A percentile compares a stretch with the other conserved stretches of the same genome.
phyloP scores from a whole-genome alignment of 2,329 filamentous ascomycete genomes.

The Coniochaeta sp. region DNA sequence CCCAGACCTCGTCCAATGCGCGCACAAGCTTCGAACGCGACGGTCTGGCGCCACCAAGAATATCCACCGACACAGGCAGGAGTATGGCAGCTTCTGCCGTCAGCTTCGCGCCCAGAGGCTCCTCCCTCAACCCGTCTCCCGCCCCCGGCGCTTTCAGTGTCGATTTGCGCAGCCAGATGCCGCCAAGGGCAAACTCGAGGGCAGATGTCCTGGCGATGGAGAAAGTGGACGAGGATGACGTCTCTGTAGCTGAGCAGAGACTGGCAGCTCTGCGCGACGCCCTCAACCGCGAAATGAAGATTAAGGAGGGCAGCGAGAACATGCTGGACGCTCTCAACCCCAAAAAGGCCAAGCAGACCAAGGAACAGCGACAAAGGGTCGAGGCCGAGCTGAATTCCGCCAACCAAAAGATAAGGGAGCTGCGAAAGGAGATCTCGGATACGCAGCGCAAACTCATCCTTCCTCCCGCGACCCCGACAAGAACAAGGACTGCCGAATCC shows the following conservation, averaged over 20 bases:
- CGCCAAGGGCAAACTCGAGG: slow-evolving; percentile 56
- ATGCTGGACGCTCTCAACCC: slow-evolving; percentile 89
- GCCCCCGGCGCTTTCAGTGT: slow-evolving; percentile 84
- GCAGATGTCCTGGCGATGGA: slow-evolving; percentile 45
- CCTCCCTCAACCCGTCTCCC: slow-evolving; percentile 63
- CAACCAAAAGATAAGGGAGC: slow-evolving; percentile 62
- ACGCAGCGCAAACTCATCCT: slow-evolving; percentile 44
- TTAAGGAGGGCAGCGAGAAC: slow-evolving; percentile 96
- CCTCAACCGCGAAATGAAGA: slow-evolving; percentile 93
- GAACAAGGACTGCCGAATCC: slow-evolving; percentile 39
- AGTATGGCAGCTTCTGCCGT: slow-evolving; percentile 46
- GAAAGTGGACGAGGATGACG: slow-evolving; percentile 47
- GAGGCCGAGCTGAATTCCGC: slow-evolving; percentile 88
- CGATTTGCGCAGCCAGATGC: slow-evolving; percentile 68
- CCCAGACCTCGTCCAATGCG: slow-evolving; percentile 30
- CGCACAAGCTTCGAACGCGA: slow-evolving; percentile 48
- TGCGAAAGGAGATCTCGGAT: slow-evolving; percentile 54
- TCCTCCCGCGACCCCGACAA: slow-evolving; percentile 45
- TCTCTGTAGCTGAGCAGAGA: slow-evolving; percentile 59
- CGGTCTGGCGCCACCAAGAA: slow-evolving; percentile 38
- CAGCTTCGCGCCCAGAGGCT: slow-evolving; percentile 59
- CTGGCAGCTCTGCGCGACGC: slow-evolving; percentile 72
- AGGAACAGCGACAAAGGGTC: slow-evolving; percentile 70
- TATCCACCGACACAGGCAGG: slow-evolving; percentile 35
- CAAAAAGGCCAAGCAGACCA: slow-evolving; percentile 93